Percentiles rank a stretch among this genome's conserved stretches.
phyloP scores from a whole-genome alignment of 495 filamentous ascomycete species.

The Trichoderma erinaceum region DNA sequence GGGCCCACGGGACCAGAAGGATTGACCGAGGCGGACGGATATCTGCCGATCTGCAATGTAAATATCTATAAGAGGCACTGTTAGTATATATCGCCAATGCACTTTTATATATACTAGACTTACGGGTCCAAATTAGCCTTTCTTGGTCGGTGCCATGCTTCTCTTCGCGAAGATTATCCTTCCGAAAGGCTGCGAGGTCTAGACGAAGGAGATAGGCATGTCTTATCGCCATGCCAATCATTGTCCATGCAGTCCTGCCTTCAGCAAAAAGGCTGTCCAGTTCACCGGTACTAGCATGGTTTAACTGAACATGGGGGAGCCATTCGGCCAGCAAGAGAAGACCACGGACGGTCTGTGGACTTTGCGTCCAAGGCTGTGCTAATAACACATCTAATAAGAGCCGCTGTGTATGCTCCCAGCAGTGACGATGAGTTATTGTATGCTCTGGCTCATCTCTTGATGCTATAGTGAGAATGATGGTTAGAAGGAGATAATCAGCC shows the following conservation, averaged over 20 bases:
- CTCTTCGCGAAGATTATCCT: neutral
- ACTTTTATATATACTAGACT: neutral
- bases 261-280: neutral
- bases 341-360: neutral
- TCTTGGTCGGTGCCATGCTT: neutral
- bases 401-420: constrained; percentile 4
- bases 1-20: constrained; percentile 14
- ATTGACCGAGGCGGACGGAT: constrained; percentile 14
- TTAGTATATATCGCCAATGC: neutral
- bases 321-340: constrained; percentile 8
- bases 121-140: neutral
- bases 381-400: constrained; percentile 1
- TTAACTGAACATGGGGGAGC: neutral
- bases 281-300: neutral
- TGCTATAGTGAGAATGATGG: constrained; percentile 2
- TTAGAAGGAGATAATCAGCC: constrained; percentile 8
- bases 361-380: neutral
- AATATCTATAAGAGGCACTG: neutral
- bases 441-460: constrained; percentile 12
- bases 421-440: neutral
- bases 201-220: constrained; percentile 11
- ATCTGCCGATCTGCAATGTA: constrained; percentile 14
- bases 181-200: neutral
- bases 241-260: constrained; percentile 5
- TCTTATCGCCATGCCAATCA: constrained; percentile 3